Evolutionary conservation across 1,284 basidiomycete genomes (phyloP), one percentile per base, ranked within the genome.

Genomic region (Austroboletus novae-zelandiae): DNA sequence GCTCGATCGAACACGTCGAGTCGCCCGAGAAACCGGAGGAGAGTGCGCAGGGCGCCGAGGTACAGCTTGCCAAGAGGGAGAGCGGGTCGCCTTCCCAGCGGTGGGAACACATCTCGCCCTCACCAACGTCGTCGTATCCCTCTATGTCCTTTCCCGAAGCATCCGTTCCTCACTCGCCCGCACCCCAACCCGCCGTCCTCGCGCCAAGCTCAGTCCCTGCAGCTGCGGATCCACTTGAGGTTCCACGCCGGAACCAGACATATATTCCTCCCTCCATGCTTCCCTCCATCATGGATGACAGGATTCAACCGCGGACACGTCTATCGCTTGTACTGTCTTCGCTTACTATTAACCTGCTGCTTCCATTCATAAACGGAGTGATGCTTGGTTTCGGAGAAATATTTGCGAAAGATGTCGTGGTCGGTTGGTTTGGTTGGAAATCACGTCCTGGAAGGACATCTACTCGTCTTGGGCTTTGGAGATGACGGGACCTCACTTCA

Each of bases 381-480:
- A 97, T 98, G 93, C 83, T 98, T 43, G 96, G 96, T 10, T 95
- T 98, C 64, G 96, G 96, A 23, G 96, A 99, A 72, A 94, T 99
- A 51, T 95, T 98, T 64, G 96, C 95, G 17, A 86, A 94, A 68
- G 88, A 94, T 54, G 79, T 93, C 14, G 73, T 97, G 17, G 77
- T 86, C 45, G 76, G 79, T 15, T 91, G 87, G 76, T 64, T 79
- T 47, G 77, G 77, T 37, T 78, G 75, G 76, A 71, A 64, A 54
- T 45, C 58, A 9, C 66, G 65, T 17, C 55, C 53, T 10, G 59
- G 63, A 46, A 39, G 56, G 18, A 61, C 41, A 0, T 67, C 66
- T 5, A 62, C 71, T 13, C 64, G 61, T 32, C 64, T 75, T 7
- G 75, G 75, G n/a, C 48, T 77, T 14, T 57, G 65, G 20, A 52